Evolutionary conservation across 139 green algal species (phyloP).

Genomic region (Chloropicon primus): DNA sequence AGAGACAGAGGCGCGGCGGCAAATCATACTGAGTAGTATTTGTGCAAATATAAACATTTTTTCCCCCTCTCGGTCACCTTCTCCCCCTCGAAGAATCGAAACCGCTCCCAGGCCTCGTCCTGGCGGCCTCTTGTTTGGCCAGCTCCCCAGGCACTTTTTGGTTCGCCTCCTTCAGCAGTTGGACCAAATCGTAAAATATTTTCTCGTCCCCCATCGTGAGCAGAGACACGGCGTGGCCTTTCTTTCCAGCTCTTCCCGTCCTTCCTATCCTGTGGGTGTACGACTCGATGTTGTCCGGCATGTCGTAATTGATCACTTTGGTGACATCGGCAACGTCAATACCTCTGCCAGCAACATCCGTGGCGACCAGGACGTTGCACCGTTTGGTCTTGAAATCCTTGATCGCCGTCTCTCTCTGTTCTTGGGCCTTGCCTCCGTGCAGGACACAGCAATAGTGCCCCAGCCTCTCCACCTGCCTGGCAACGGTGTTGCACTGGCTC

Average conservation of each 20-base stretch:
- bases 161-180: constrained; percentile 20
- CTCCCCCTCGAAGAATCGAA: no score
- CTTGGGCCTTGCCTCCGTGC: constrained; percentile 91
- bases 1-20: no score
- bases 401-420: constrained; percentile 69
- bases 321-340: constrained; percentile 86
- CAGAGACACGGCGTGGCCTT: constrained; percentile 74
- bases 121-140: neutral
- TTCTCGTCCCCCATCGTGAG: constrained; percentile 60
- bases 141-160: neutral
- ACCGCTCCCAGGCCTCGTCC: neutral
- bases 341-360: constrained; percentile 90
- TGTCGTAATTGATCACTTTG: constrained; percentile 97
- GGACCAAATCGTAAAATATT: constrained; percentile 93
- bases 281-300: constrained; percentile 81
- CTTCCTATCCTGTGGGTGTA: constrained; percentile 95
- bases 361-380: constrained; percentile 91
- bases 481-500: constrained; percentile 62
- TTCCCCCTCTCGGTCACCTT: no score
- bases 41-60: no score
- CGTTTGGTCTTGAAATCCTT: constrained; percentile 74
- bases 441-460: constrained; percentile 64
- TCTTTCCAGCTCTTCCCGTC: constrained; percentile 86
- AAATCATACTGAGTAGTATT: no score
- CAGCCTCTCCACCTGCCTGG: constrained; percentile 38